Percentiles rank a stretch among this genome's conserved stretches.
Evolutionary conservation across 176 grass and related monocot species (phyloP).

Genomic region (Musa acuminata): DNA sequence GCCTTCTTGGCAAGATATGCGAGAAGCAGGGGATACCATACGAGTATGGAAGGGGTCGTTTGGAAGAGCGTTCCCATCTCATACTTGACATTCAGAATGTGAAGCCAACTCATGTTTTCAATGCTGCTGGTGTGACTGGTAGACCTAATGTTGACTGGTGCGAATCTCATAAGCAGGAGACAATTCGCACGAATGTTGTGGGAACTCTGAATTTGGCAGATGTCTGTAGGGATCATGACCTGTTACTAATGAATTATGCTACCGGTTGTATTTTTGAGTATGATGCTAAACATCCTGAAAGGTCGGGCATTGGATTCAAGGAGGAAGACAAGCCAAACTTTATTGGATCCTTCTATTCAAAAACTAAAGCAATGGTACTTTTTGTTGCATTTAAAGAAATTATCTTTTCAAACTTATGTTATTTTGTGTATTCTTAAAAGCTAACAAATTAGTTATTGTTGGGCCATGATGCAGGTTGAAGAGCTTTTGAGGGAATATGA

Average conservation of each 20-base stretch:
- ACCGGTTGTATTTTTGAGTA: slow-evolving; percentile 15
- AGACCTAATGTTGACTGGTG: slow-evolving; percentile 23
- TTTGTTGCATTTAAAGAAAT: neutral
- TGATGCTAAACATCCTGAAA: slow-evolving; percentile 18
- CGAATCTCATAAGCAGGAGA: slow-evolving; percentile 17
- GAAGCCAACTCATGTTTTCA: slow-evolving; percentile 24
- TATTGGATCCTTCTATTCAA: slow-evolving; percentile 14
- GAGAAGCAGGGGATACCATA: slow-evolving; percentile 19
- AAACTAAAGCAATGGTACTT: slow-evolving; percentile 17
- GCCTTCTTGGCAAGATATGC: slow-evolving; percentile 18
- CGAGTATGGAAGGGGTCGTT: slow-evolving; percentile 12
- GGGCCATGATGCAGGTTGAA: slow-evolving; percentile 17
- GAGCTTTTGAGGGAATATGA: slow-evolving; percentile 23
- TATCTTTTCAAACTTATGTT: neutral
- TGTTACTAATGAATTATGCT: slow-evolving; percentile 21
- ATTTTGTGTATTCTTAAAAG: neutral
- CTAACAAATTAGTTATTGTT: neutral
- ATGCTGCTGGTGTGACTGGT: slow-evolving; percentile 21
- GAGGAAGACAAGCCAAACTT: slow-evolving; percentile 18
- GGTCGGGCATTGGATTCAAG: slow-evolving; percentile 18
- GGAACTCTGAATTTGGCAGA: slow-evolving; percentile 15
- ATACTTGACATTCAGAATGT: slow-evolving; percentile 13
- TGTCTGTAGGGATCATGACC: slow-evolving; percentile 16
- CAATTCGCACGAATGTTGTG: slow-evolving; percentile 14
- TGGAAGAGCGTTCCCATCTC: slow-evolving; percentile 18